phyloP scores from a whole-genome alignment of 345 rosid species.

The Combretum micranthum region DNA sequence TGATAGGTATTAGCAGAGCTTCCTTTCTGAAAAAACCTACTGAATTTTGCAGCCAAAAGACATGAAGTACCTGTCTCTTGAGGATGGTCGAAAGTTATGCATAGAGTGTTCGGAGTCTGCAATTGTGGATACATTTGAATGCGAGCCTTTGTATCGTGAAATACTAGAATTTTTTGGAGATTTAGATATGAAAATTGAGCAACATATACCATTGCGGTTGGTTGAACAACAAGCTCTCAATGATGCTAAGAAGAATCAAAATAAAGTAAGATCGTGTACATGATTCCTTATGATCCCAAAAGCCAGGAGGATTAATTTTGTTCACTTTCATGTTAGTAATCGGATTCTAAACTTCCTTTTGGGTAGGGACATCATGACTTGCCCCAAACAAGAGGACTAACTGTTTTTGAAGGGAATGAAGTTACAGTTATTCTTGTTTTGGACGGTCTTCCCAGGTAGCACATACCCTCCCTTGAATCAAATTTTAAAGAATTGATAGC shows the following conservation, averaged over 20 bases:
- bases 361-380: conserved; percentile 86
- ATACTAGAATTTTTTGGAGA: conserved; percentile 32
- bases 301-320: not conserved
- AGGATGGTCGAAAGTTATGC: conserved; percentile 42
- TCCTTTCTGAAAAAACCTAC: no score
- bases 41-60: conserved; percentile 20
- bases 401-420: conserved; percentile 87
- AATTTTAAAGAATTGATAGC: not conserved
- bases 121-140: conserved; percentile 32
- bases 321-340: not conserved
- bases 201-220: conserved; percentile 36
- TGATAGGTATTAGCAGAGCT: not conserved
- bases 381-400: conserved; percentile 91
- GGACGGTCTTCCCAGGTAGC: conserved; percentile 76
- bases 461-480: not conserved
- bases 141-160: conserved; percentile 38
- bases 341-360: not conserved
- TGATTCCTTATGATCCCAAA: not conserved
- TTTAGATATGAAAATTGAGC: conserved; percentile 36
- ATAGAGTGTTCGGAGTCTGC: conserved; percentile 36
- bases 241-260: conserved; percentile 20
- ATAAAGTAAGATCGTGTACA: conserved; percentile 1
- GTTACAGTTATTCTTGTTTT: conserved; percentile 94
- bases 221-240: conserved; percentile 36
- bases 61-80: conserved; percentile 27